phyloP scores from a whole-genome alignment of 192 early-diverging fungal species.

The Funneliformis mosseae region DNA sequence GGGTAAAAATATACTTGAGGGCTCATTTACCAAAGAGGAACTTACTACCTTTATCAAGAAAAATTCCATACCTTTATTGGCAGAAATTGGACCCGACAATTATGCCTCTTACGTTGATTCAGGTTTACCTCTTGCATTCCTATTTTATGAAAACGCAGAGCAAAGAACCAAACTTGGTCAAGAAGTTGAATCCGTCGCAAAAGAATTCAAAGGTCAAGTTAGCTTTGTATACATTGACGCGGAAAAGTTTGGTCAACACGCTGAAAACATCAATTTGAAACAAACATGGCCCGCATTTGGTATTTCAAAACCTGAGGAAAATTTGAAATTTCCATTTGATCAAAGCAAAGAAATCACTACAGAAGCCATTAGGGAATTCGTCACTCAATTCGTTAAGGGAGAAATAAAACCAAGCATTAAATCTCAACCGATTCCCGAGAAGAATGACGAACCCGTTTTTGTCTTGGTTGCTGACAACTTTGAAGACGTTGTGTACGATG shows the following conservation, averaged over 20 bases:
- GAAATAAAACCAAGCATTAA: slow-evolving; percentile 78
- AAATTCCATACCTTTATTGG: slow-evolving; percentile 85
- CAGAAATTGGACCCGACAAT: slow-evolving; percentile 88
- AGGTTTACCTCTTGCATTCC: slow-evolving; percentile 88
- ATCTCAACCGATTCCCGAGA: slow-evolving; percentile 77
- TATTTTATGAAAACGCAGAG: slow-evolving; percentile 76
- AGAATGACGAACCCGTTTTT: slow-evolving; percentile 88
- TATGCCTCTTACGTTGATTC: slow-evolving; percentile 83
- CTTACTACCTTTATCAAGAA: slow-evolving; percentile 74
- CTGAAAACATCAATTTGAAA: slow-evolving; percentile 86
- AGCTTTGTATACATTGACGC: slow-evolving; percentile 93
- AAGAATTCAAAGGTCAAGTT: slow-evolving; percentile 85
- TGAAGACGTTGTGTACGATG: slow-evolving; percentile 78
- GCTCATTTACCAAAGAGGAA: slow-evolving; percentile 54
- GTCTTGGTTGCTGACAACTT: slow-evolving; percentile 87
- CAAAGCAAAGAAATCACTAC: slow-evolving; percentile 67
- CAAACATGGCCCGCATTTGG: slow-evolving; percentile 92
- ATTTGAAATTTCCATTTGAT: slow-evolving; percentile 85
- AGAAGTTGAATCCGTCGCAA: slow-evolving; percentile 72
- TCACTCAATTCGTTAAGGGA: slow-evolving; percentile 66
- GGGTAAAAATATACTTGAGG: slow-evolving; percentile 71
- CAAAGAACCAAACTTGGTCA: slow-evolving; percentile 58
- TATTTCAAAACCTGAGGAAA: slow-evolving; percentile 75
- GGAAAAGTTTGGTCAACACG: slow-evolving; percentile 82
- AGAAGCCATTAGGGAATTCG: slow-evolving; percentile 62